phyloP scores from a whole-genome alignment of 192 early-diverging fungal species.

The Backusella morwellensis region DNA sequence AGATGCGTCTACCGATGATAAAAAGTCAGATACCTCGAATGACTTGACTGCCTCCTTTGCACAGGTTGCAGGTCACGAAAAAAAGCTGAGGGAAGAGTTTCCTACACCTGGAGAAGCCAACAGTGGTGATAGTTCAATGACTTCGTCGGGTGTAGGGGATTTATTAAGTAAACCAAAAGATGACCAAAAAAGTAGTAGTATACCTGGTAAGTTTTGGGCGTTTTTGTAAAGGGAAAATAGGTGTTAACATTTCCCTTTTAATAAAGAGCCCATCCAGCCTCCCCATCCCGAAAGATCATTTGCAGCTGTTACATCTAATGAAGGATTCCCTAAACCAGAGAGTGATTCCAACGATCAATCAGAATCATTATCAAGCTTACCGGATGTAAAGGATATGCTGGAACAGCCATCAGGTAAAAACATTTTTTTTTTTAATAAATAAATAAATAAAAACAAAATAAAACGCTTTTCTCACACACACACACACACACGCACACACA shows the following conservation, averaged over 20 bases:
- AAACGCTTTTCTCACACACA: neutral
- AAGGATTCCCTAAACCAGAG: slow-evolving; percentile 20
- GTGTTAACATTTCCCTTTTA: neutral
- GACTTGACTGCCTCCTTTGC: slow-evolving; percentile 22
- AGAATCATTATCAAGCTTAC: slow-evolving; percentile 13
- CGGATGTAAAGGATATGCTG: slow-evolving; percentile 30
- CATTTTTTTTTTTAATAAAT: neutral
- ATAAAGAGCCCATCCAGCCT: slow-evolving; percentile 9
- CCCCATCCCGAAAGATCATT: slow-evolving; percentile 30
- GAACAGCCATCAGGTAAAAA: slow-evolving; percentile 21
- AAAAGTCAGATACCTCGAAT: neutral
- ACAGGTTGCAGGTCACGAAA: slow-evolving; percentile 23
- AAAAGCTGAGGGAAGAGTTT: slow-evolving; percentile 12
- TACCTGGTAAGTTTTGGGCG: neutral
- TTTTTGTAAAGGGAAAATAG: neutral
- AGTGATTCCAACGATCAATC: neutral
- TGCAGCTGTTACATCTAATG: slow-evolving; percentile 20
- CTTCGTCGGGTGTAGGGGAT: slow-evolving; percentile 23
- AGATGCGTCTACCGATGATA: neutral
- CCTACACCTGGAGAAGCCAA: slow-evolving; percentile 17
- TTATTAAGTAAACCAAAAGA: neutral
- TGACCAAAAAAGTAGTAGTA: neutral
- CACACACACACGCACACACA: neutral
- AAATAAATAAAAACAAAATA: slow-evolving; percentile 1
- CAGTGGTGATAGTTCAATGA: neutral